Evolutionary conservation across 257 asterid species (phyloP), one percentile per base, ranked within the genome.

Genomic region (Gentiana straminea): DNA sequence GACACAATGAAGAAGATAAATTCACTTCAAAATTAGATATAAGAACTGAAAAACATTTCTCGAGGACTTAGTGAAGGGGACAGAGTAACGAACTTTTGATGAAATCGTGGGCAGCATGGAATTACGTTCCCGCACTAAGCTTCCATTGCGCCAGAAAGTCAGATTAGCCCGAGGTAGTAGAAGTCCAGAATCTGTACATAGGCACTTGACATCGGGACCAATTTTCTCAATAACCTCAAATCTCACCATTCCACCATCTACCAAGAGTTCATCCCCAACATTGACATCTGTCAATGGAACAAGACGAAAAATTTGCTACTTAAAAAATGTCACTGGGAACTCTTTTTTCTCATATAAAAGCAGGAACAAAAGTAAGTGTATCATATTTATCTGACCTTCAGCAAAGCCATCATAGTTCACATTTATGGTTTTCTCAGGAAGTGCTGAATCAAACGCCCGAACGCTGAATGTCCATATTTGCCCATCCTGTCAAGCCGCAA

Each of bases 101-200:
- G 99, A 92, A 70, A 92, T 83, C 37, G 95, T 88, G 2, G 99
- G 99, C 51, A 92, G 92, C 99, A 92, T 92, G 37, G 99, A 93
- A 74, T 92, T 88, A 57, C 95, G 97, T 67, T 88, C 99, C 60
- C 95, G 79, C 51, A 92, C 99, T 70, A 92, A 70, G 66, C 93
- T 92, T 50, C 95, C 97, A 68, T 84, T 82, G 12, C 95, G 91
- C 99, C 99, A 92, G 72, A 88, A 88, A 53, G 99, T 88, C 66
- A 92, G 82, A 63, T 92, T 92, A 68, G 97, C 99, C 65, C 97
- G 81, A 47, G 99, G 99, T 59, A 92, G 67, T 15, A 92, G 63
- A 70, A 88, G 99, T 32, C 99, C 99, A 49, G 95, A 91, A 77
- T 92, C 99, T 4, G 99, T 88, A 68, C 99, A 92, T 48, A 60